These are phyloP conservation scores for Botrytis medusae DNA, from an alignment of 2,329 filamentous ascomycete genomes.

Conservation along the genomic window DNA sequence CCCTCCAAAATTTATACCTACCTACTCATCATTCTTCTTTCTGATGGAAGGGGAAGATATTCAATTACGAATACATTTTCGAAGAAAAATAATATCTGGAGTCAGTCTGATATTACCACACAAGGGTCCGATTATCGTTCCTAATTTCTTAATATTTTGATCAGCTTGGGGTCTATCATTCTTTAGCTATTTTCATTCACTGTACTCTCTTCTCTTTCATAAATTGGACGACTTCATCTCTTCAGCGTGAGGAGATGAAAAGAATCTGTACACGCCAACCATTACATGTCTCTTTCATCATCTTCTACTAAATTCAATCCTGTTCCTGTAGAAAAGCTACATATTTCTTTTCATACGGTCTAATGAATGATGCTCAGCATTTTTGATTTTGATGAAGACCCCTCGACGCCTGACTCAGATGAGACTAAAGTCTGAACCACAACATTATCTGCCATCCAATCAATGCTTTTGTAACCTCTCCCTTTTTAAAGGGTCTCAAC, in stretches of 20 bases:
- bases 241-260: background rate
- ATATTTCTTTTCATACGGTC: background rate
- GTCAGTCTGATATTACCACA: background rate
- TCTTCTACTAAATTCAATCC: background rate
- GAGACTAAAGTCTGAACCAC: background rate
- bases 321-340: background rate
- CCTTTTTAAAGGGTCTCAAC: background rate
- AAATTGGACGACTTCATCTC: no score
- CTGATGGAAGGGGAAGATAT: background rate
- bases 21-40: accelerated
- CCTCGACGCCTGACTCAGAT: background rate
- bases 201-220: background rate
- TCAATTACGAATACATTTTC: background rate
- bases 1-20: background rate
- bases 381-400: background rate
- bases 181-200: background rate
- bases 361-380: background rate
- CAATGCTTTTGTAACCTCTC: background rate
- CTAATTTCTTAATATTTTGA: background rate
- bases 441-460: background rate
- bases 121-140: background rate
- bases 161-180: background rate
- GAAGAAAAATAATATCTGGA: background rate
- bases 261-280: background rate
- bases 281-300: background rate